Percentiles rank a stretch among this genome's conserved stretches.
phyloP scores from a whole-genome alignment of 345 rosid species.

The sweet orange (Citrus sinensis) region DNA sequence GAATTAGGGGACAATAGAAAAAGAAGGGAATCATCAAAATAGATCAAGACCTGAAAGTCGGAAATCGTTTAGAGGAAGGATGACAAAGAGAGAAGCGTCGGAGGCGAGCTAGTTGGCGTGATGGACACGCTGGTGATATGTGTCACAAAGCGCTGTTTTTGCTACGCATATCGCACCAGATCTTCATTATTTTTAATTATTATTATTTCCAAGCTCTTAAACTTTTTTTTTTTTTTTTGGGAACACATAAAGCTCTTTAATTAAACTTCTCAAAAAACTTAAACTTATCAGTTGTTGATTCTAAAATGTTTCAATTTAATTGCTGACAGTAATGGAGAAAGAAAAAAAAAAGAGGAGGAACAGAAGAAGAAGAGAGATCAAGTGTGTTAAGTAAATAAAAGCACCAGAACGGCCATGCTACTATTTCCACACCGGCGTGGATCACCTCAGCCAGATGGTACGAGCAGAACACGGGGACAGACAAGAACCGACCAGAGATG shows the following conservation, averaged over 20 bases:
- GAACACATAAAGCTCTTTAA: too few species aligned
- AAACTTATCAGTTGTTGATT: not conserved
- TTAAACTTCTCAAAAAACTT: too few species aligned
- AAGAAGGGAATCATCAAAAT: not conserved
- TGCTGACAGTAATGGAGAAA: not conserved
- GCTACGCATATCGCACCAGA: conserved; percentile 80
- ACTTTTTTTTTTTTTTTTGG: too few species aligned
- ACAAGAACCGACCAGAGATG: too few species aligned
- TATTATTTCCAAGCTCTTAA: too few species aligned
- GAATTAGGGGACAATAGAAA: too few species aligned
- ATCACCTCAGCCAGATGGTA: too few species aligned
- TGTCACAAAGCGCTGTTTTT: conserved; percentile 60
- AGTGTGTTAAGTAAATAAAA: not conserved
- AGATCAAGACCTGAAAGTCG: conserved; percentile 55
- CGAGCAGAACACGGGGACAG: too few species aligned
- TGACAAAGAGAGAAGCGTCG: conserved; percentile 74
- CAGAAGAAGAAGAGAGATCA: too few species aligned
- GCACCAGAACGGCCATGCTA: too few species aligned
- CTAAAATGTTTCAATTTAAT: not conserved
- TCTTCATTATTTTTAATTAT: conserved; percentile 51
- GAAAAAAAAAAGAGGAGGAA: too few species aligned
- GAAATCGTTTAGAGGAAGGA: conserved; percentile 45
- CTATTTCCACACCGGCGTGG: too few species aligned
- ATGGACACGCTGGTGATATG: conserved; percentile 80
- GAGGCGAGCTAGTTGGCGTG: conserved; percentile 94